These are phyloP conservation scores for Rachicladosporium sp. DNA, from an alignment of 2,329 filamentous ascomycete genomes.

Conservation along the genomic window DNA sequence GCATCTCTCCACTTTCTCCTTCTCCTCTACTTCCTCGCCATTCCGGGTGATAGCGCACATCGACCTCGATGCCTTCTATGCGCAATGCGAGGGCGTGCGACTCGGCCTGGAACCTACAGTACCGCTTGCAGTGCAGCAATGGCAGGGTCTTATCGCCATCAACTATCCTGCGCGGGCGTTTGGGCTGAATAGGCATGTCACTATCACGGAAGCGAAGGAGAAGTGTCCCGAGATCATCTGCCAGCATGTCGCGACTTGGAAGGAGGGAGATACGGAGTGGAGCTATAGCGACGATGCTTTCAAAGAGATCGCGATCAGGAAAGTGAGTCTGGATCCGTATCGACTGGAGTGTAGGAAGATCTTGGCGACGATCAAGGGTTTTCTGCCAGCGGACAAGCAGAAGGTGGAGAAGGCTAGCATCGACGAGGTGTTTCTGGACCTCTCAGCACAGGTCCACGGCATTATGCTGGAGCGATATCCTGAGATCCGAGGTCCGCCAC, in stretches of 20 bases:
- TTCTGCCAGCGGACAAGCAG: slow-evolving; percentile 51
- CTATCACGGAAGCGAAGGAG: slow-evolving; percentile 69
- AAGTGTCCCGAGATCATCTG: slow-evolving; percentile 71
- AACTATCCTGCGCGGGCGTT: slow-evolving; percentile 83
- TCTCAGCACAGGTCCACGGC: slow-evolving; percentile 72
- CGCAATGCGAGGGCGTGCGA: slow-evolving; percentile 85
- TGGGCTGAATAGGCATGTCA: slow-evolving; percentile 69
- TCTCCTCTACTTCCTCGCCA: slow-evolving; percentile 59
- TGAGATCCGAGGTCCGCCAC: slow-evolving; percentile 54
- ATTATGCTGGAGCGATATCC: slow-evolving; percentile 65
- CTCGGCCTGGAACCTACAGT: slow-evolving; percentile 60
- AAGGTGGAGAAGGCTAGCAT: slow-evolving; percentile 87
- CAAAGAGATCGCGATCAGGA: slow-evolving; percentile 71
- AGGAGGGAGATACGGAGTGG: slow-evolving; percentile 85
- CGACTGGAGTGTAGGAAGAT: slow-evolving; percentile 75
- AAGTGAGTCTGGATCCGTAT: slow-evolving; percentile 90
- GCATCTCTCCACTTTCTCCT: slow-evolving; percentile 63
- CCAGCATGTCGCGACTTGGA: slow-evolving; percentile 92
- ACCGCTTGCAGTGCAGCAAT: slow-evolving; percentile 89
- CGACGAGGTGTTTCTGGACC: slow-evolving; percentile 89
- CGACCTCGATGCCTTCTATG: slow-evolving; percentile 93
- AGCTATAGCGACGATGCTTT: slow-evolving; percentile 74
- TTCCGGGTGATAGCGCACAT: slow-evolving; percentile 82
- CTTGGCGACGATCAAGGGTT: slow-evolving; percentile 62
- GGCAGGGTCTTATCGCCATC: slow-evolving; percentile 87